These are phyloP conservation scores for Suillus weaverae DNA, from an alignment of 768 basidiomycete species.

Conservation along the genomic window DNA sequence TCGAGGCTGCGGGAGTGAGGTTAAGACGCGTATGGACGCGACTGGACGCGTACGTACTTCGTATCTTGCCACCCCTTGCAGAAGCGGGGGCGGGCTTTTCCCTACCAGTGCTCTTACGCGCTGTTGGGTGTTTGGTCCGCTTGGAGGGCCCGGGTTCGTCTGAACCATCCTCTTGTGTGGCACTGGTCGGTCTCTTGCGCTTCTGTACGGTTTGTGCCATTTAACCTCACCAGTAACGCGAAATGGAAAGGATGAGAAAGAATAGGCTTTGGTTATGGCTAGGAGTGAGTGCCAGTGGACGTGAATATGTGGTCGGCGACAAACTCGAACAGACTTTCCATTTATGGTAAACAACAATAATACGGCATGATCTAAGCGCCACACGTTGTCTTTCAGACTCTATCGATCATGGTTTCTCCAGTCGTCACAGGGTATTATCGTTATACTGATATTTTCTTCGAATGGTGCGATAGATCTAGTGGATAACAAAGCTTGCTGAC, in stretches of 20 bases:
- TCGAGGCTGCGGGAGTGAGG: conserved; percentile 18
- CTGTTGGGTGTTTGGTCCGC: conserved; percentile 57
- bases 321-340: conserved; percentile 2
- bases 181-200: conserved; percentile 40
- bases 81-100: conserved; percentile 38
- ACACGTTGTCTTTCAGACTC: conserved; percentile 9
- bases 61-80: conserved; percentile 21
- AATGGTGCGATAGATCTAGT: conserved; percentile 51
- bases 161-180: conserved; percentile 41
- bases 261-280: background rate
- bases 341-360: background rate
- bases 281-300: conserved; percentile 5
- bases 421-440: conserved; percentile 74
- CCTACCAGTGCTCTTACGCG: conserved; percentile 85
- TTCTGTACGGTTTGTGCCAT: conserved; percentile 77
- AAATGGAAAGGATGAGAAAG: conserved; percentile 5
- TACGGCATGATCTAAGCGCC: background rate
- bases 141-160: conserved; percentile 40
- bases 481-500: background rate
- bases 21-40: conserved; percentile 3
- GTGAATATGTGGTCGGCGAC: background rate
- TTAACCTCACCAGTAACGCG: conserved; percentile 8
- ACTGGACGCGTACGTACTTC: conserved; percentile 27
- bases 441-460: conserved; percentile 83
- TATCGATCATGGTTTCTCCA: conserved; percentile 34